These are phyloP conservation scores for Cryptosporidium baileyi DNA, from an alignment of 169 alveolate genomes.

Conservation along the genomic window DNA sequence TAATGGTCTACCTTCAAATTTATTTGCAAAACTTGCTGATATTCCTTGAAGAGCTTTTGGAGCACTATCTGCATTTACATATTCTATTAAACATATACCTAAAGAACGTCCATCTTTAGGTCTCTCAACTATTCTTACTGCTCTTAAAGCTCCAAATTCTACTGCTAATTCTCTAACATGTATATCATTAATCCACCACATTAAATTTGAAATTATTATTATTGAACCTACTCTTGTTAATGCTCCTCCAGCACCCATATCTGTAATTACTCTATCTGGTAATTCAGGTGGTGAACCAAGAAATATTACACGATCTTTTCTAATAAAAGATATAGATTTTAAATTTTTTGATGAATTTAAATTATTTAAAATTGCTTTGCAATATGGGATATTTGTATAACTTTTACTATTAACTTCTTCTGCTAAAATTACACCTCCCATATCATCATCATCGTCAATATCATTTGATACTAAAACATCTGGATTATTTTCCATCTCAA, in stretches of 20 bases:
- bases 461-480: background rate
- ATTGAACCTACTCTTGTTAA: slow-evolving; percentile 62
- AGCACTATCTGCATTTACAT: slow-evolving; percentile 61
- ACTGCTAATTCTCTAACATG: slow-evolving; percentile 45
- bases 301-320: slow-evolving; percentile 47
- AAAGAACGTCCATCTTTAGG: slow-evolving; percentile 69
- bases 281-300: slow-evolving; percentile 67
- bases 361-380: background rate
- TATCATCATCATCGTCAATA: slow-evolving; percentile 32
- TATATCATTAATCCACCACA: slow-evolving; percentile 70
- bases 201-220: slow-evolving; percentile 34
- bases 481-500: background rate
- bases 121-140: slow-evolving; percentile 55
- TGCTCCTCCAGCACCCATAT: slow-evolving; percentile 52
- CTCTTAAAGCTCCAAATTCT: slow-evolving; percentile 64
- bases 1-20: slow-evolving; percentile 63
- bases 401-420: slow-evolving; percentile 67
- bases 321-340: slow-evolving; percentile 1
- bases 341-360: background rate
- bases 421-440: slow-evolving; percentile 53
- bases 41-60: slow-evolving; percentile 62
- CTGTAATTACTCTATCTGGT: slow-evolving; percentile 31
- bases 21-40: slow-evolving; percentile 64
- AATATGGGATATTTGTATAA: slow-evolving; percentile 32
- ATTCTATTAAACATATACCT: slow-evolving; percentile 62